Conservation (phyloP, 2,329 filamentous ascomycete genomes). For the Aspergillus transmontanensis region DNA sequence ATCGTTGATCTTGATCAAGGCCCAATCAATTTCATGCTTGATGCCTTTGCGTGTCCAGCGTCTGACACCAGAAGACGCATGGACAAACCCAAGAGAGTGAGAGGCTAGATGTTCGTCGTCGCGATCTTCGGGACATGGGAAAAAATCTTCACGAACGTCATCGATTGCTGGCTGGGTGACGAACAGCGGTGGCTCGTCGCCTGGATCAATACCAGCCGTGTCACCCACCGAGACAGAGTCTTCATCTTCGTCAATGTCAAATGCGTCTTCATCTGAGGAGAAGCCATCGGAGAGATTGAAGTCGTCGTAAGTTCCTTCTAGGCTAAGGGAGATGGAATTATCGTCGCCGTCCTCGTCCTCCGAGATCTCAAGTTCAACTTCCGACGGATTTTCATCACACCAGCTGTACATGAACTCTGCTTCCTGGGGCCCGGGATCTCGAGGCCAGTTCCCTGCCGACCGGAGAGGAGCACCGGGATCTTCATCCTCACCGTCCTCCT, state of each 20-base stretch:
- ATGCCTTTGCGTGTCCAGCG: conserved; percentile 71
- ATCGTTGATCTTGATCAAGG: conserved; percentile 77
- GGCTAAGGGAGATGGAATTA: conserved; percentile 37
- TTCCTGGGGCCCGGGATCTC: conserved; percentile 24
- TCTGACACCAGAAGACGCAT: conserved; percentile 87
- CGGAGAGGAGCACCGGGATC: conserved; percentile 40
- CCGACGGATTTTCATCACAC: conserved; percentile 41
- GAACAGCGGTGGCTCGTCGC: conserved; percentile 74
- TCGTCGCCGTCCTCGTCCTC: conserved; percentile 56
- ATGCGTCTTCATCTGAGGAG: conserved; percentile 56
- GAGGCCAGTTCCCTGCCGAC: conserved; percentile 48
- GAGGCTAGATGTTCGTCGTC: conserved; percentile 80
- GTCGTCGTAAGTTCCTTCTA: conserved; percentile 44
- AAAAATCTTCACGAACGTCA: conserved; percentile 81
- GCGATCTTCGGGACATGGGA: conserved; percentile 74
- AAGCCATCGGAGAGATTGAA: conserved; percentile 49
- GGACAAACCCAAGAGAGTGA: conserved; percentile 78
- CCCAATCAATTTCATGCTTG: conserved; percentile 94
- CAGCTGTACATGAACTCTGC: conserved; percentile 41
- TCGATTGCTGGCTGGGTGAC: conserved; percentile 92
- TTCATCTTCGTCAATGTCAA: conserved; percentile 53
- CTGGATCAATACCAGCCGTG: conserved; percentile 74
- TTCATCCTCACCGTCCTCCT: conserved; percentile 50
- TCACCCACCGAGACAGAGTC: conserved; percentile 67
- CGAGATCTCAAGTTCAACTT: conserved; percentile 54